Percentiles rank a stretch among this genome's conserved stretches.
Evolutionary conservation across 192 early-diverging fungal species (phyloP).

Genomic region (Geranomyces variabilis): DNA sequence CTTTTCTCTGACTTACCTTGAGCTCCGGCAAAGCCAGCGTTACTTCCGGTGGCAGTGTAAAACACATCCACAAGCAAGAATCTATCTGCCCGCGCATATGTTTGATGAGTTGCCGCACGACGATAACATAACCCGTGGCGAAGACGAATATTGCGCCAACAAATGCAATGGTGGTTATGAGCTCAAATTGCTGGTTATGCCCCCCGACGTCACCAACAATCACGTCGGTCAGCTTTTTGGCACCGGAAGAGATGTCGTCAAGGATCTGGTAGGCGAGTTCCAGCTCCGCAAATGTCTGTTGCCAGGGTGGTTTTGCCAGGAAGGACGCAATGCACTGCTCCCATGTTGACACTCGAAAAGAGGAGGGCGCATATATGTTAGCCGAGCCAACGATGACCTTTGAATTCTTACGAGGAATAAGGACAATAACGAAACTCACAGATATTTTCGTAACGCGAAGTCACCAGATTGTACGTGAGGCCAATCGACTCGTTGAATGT

Average conservation of each 20-base stretch:
- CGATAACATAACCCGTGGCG: neutral
- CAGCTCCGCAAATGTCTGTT: neutral
- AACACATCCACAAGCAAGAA: slow-evolving; percentile 12
- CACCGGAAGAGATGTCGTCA: neutral
- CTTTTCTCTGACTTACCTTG: neutral
- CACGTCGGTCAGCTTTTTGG: neutral
- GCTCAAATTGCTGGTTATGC: neutral
- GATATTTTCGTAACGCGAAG: slow-evolving; percentile 2
- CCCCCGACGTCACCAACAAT: slow-evolving; percentile 1
- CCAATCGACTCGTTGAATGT: neutral
- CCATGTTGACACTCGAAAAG: neutral
- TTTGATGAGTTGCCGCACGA: slow-evolving; percentile 4
- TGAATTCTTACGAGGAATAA: no score
- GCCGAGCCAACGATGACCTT: no score
- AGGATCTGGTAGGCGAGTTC: neutral
- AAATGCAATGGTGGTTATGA: neutral
- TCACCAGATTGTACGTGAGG: neutral
- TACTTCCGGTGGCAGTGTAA: slow-evolving; percentile 3
- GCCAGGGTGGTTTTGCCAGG: neutral
- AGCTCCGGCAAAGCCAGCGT: neutral
- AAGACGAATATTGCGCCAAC: neutral
- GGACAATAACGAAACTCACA: neutral
- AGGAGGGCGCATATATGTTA: neutral
- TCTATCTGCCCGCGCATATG: neutral
- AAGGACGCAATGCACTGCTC: neutral